Evolutionary conservation across 352 stramenopile species (phyloP), one percentile per base, ranked within the genome.

Genomic region (Phytophthora podocarpi): DNA sequence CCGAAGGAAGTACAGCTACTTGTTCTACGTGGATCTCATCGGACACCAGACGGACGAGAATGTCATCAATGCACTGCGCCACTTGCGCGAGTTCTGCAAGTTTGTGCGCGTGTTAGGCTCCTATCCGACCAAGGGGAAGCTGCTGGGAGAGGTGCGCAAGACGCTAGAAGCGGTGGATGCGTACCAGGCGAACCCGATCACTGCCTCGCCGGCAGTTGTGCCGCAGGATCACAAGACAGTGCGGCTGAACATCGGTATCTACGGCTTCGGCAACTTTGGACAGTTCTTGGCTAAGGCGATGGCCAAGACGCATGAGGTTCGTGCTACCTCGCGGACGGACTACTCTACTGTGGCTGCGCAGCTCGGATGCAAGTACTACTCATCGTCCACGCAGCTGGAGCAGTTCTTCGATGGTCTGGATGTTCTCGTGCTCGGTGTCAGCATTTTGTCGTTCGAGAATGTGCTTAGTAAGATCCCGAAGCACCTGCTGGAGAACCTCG

Each of bases 241-340:
- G 51, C 87, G 90, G 2, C 81, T 99, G 28, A 97, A 88, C 41
- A 98, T 99, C 60, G 97, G 96, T 28, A 91, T 99, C 35, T 90
- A 99, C 49, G 96, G 96, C 4, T 99, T 99, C 67, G 94, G 97
- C 34, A 95, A 98, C 66, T 99, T 99, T 73, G 97, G 96, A 26
- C 97, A 99, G 80, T 99, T 99, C 76, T 91, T 99, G 55, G 90
- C 90, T n/a, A 94, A 95, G 79, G 97, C 87, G 8, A 98, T 99
- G 73, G 64, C 82, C 31, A 97, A 97, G 72, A 87, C 97, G 58
- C 90, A 97, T 53, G 72, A 80, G 1, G 89, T 98, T 34, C 85
- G 96, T 5, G 85, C 78, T 5, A 91, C 79, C 6, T 98, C 90
- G 28, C 80, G 95, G 11, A 90, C 68, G 20, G 91, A 98, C 64